Evolutionary conservation across 345 rosid genomes (phyloP).

Genomic region (Eucalyptus brandiana): DNA sequence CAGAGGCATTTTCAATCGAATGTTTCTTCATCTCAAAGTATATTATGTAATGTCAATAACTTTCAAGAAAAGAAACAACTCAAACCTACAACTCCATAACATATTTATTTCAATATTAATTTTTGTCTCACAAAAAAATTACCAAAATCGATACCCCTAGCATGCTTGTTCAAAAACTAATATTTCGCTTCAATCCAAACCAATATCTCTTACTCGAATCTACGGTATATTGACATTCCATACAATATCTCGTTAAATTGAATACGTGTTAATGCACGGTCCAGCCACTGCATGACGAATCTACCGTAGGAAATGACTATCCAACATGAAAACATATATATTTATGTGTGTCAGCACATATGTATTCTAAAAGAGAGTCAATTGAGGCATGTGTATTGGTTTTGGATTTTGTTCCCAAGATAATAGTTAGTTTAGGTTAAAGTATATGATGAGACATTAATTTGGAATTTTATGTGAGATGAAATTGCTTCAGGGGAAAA

Average conservation of each 20-base stretch:
- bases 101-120: too few relatives aligned
- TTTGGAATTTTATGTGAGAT: not conserved
- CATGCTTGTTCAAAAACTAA: not conserved
- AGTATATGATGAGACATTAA: not conserved
- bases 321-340: accelerated
- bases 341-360: not conserved
- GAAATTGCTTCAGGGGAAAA: not conserved
- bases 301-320: not conserved
- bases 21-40: not conserved
- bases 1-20: not conserved
- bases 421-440: not conserved
- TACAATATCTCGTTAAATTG: not conserved
- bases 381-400: not conserved
- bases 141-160: not conserved
- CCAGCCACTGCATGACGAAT: not conserved
- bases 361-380: not conserved
- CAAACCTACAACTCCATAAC: not conserved
- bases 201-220: not conserved
- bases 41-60: not conserved
- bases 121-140: not conserved
- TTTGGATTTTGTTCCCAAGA: not conserved
- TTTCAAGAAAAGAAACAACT: not conserved
- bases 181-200: not conserved
- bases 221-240: accelerated
- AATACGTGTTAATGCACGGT: not conserved